Percentiles rank a stretch among this genome's conserved stretches.
These are phyloP conservation scores for Rhizomucor pusillus DNA, from an alignment of 371 early-diverging fungal genomes.

Conservation along the genomic window DNA sequence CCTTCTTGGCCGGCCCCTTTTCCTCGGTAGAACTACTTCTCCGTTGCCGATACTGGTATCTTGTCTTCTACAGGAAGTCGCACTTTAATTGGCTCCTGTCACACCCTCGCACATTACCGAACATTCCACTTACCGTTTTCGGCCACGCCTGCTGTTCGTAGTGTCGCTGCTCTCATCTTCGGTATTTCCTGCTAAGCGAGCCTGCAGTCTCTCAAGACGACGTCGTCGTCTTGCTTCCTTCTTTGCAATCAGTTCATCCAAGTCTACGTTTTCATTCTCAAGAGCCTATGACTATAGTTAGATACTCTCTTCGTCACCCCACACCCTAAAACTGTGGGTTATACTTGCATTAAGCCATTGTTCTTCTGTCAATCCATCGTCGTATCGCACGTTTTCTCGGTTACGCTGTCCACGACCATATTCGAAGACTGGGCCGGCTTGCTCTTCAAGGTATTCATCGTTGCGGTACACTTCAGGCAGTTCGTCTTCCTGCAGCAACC, in stretches of 20 bases:
- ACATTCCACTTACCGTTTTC: no score
- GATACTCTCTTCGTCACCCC: no score
- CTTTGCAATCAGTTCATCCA: slow-evolving; percentile 17
- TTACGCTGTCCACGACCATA: slow-evolving; percentile 74
- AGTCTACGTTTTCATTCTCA: slow-evolving; percentile 19
- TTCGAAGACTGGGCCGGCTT: slow-evolving; percentile 26
- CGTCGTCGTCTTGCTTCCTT: slow-evolving; percentile 15
- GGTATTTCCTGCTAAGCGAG: neutral
- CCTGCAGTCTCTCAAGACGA: slow-evolving; percentile 1
- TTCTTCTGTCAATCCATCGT: slow-evolving; percentile 93
- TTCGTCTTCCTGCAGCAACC: slow-evolving; percentile 78
- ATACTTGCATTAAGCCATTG: slow-evolving; percentile 77
- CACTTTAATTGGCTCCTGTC: no score
- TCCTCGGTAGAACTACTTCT: slow-evolving; percentile 4
- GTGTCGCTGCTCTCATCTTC: no score
- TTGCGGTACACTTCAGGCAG: slow-evolving; percentile 74
- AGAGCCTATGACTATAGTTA: slow-evolving; percentile 9
- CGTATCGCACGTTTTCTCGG: slow-evolving; percentile 75
- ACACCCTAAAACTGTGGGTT: no score
- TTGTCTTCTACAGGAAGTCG: slow-evolving; percentile 2
- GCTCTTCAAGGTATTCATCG: slow-evolving; percentile 34
- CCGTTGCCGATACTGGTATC: no score
- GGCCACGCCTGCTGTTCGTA: no score
- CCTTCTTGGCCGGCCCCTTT: slow-evolving; percentile 17
- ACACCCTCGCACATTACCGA: no score